These are phyloP conservation scores for Penicillium samsonianum DNA, from an alignment of 495 filamentous ascomycete genomes.

Conservation along the genomic window DNA sequence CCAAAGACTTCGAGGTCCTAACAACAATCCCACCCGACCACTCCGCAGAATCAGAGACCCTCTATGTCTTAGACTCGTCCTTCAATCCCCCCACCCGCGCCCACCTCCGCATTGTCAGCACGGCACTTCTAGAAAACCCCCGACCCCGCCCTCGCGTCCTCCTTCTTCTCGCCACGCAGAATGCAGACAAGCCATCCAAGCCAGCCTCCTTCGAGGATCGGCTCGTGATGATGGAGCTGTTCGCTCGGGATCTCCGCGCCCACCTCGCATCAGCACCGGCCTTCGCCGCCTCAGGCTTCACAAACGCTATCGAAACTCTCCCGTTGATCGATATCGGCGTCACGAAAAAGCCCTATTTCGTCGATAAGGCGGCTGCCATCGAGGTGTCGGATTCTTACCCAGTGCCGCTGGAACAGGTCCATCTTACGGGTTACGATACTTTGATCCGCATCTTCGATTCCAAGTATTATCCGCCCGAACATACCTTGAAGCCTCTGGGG, in stretches of 20 bases:
- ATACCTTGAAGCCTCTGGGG: conserved; percentile 57
- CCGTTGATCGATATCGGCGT: conserved; percentile 74
- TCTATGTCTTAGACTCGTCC: conserved; percentile 90
- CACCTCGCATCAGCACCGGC: conserved; percentile 26
- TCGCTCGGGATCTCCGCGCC: conserved; percentile 63
- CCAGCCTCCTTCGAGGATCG: conserved; percentile 81
- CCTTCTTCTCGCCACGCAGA: conserved; percentile 82
- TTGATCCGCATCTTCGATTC: conserved; percentile 77
- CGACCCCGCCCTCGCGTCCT: conserved; percentile 58
- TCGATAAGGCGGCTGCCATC: conserved; percentile 78
- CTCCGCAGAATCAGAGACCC: conserved; percentile 39
- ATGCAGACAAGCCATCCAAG: conserved; percentile 89
- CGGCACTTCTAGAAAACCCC: conserved; percentile 55
- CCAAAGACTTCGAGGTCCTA: conserved; percentile 59
- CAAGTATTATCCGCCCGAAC: conserved; percentile 74
- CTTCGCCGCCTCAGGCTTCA: neutral
- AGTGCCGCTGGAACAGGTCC: conserved; percentile 59
- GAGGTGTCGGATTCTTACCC: conserved; percentile 54
- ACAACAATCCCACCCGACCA: conserved; percentile 48
- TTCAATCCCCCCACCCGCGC: conserved; percentile 93
- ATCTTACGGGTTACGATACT: conserved; percentile 87
- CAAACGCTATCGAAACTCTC: conserved; percentile 22
- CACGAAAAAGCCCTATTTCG: conserved; percentile 79
- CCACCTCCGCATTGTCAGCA: conserved; percentile 72
- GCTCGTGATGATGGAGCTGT: conserved; percentile 81